A percentile compares a stretch with the other conserved stretches of the same genome.
phyloP scores from a whole-genome alignment of 306 rosid genomes.

The Quercus mongolica region DNA sequence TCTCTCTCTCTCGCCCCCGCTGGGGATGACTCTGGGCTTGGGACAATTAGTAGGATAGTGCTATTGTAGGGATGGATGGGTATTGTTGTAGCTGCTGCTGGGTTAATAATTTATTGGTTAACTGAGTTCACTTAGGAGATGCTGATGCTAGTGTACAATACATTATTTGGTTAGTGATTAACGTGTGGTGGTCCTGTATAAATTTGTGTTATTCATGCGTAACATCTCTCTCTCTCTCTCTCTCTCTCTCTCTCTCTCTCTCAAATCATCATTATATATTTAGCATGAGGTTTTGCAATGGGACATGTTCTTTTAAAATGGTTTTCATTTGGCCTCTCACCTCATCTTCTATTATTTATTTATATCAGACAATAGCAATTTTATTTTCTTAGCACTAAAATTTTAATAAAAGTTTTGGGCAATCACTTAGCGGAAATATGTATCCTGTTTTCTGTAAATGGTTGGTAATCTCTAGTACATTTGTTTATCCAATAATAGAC shows the following conservation, averaged over 20 bases:
- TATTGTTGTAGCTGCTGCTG: conserved; percentile 17
- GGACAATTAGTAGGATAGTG: conserved; percentile 27
- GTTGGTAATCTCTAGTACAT: not conserved
- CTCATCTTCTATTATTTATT: no score
- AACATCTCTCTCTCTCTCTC: not conserved
- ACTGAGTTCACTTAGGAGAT: conserved; percentile 40
- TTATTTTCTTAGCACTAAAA: no score
- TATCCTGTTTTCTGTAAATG: not conserved
- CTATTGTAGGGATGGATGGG: conserved; percentile 32
- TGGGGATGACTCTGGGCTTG: conserved; percentile 33
- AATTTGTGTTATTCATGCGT: conserved; percentile 11
- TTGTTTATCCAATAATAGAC: no score
- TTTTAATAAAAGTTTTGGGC: no score
- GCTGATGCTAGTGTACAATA: conserved; percentile 36
- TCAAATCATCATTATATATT: no score
- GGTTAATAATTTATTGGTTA: conserved; percentile 26
- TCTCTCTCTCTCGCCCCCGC: conserved; percentile 12
- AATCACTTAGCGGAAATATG: no score
- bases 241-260: no score
- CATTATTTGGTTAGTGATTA: conserved; percentile 37
- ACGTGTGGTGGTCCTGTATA: conserved; percentile 30
- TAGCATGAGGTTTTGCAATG: no score
- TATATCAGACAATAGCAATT: no score
- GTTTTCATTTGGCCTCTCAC: no score
- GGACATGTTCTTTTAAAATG: no score